Evolutionary conservation across 2,329 filamentous ascomycete genomes (phyloP).

Genomic region (Colletotrichum cuscutae): DNA sequence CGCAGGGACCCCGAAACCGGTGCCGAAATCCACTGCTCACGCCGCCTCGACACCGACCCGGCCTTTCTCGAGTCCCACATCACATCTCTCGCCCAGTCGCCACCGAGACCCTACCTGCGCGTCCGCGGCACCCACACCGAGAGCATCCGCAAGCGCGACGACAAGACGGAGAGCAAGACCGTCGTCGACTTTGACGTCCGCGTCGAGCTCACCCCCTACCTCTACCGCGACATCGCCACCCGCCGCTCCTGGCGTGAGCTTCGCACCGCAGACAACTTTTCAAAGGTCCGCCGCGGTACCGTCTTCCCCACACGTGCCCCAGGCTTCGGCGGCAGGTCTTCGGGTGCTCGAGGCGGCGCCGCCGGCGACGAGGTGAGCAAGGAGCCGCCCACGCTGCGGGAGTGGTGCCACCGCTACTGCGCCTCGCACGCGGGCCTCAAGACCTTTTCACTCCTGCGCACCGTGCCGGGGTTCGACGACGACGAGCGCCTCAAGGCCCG

Average conservation of each 20-base stretch:
- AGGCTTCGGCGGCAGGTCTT: constrained; percentile 45
- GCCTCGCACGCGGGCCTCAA: constrained; percentile 67
- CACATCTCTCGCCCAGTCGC: constrained; percentile 53
- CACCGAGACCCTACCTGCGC: constrained; percentile 64
- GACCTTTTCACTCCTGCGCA: constrained; percentile 61
- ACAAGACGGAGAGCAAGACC: constrained; percentile 56
- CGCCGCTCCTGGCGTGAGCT: constrained; percentile 55
- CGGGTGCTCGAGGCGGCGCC: constrained; percentile 14
- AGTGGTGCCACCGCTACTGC: constrained; percentile 78
- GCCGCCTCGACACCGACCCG: constrained; percentile 56
- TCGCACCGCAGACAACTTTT: constrained; percentile 65
- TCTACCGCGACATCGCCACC: constrained; percentile 57
- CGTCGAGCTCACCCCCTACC: constrained; percentile 68
- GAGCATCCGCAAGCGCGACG: constrained; percentile 51
- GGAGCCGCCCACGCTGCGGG: constrained; percentile 39
- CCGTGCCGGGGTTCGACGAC: constrained; percentile 70
- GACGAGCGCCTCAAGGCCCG: constrained; percentile 57
- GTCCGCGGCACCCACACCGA: constrained; percentile 65
- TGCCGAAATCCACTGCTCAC: constrained; percentile 55
- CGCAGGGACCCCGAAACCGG: constrained; percentile 46
- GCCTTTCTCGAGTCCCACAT: constrained; percentile 57
- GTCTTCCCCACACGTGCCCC: constrained; percentile 63
- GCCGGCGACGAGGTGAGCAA: constrained; percentile 2
- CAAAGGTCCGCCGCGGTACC: constrained; percentile 73
- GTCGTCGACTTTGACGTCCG: constrained; percentile 69